phyloP scores from a whole-genome alignment of 1,284 basidiomycete species.

The Leccinum insigne region DNA sequence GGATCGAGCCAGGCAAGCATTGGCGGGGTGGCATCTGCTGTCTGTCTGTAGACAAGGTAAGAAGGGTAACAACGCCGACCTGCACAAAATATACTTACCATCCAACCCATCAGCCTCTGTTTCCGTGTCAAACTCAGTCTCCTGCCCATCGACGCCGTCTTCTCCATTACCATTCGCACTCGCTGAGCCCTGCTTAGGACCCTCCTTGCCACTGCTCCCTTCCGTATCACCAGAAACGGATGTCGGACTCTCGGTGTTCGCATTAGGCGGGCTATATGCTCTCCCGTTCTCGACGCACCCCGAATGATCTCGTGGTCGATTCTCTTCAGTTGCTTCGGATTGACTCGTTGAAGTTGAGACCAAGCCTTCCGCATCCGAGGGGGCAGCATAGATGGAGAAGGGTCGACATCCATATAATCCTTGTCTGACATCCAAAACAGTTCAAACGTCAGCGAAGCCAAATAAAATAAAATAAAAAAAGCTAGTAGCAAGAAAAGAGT shows the following conservation, averaged over 20 bases:
- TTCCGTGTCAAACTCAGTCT: conserved; percentile 35
- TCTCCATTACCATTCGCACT: conserved; percentile 12
- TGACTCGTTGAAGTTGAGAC: conserved; percentile 32
- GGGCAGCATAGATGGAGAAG: conserved; percentile 40
- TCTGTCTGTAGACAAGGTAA: conserved; percentile 23
- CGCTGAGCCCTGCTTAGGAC: background rate
- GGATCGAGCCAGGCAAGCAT: conserved; percentile 42
- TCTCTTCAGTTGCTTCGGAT: conserved; percentile 8
- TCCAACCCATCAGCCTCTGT: conserved; percentile 34
- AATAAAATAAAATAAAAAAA: background rate
- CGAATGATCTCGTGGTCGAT: background rate
- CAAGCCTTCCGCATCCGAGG: conserved; percentile 65
- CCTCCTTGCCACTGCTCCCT: background rate
- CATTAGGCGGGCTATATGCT: conserved; percentile 10
- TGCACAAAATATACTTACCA: conserved; percentile 21
- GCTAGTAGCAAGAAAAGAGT: background rate
- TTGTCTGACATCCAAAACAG: conserved; percentile 10
- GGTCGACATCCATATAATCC: conserved; percentile 1
- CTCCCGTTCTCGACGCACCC: conserved; percentile 11
- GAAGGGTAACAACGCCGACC: conserved; percentile 10
- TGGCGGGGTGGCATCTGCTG: conserved; percentile 47
- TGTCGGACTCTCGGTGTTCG: conserved; percentile 21
- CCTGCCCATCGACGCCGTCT: conserved; percentile 27
- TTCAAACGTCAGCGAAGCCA: background rate
- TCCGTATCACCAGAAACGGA: conserved; percentile 12